These are phyloP conservation scores for Claviceps humidiphila DNA, from an alignment of 2,329 filamentous ascomycete genomes.

Conservation along the genomic window DNA sequence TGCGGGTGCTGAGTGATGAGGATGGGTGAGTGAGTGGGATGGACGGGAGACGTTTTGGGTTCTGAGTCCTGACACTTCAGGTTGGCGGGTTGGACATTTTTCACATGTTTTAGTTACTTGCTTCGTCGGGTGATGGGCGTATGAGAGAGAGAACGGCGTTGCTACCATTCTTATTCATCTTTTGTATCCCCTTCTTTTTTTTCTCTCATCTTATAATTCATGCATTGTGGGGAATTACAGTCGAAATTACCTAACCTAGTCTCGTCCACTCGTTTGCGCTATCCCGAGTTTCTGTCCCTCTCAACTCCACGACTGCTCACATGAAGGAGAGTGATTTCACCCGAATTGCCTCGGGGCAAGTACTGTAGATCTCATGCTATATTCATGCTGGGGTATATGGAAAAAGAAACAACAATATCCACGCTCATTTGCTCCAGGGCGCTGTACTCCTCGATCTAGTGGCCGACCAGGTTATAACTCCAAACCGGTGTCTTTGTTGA, in stretches of 20 bases:
- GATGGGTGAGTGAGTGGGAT: background rate
- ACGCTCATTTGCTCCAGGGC: background rate
- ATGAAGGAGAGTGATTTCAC: too few species aligned
- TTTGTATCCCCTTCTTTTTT: background rate
- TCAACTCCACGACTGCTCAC: too few species aligned
- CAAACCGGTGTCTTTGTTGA: background rate
- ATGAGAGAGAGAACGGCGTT: background rate
- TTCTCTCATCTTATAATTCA: background rate
- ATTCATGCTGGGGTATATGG: slow-evolving; percentile 1
- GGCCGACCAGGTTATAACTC: background rate
- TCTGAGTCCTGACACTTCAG: too few species aligned
- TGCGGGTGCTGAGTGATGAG: background rate
- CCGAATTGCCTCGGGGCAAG: too few species aligned
- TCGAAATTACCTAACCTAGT: too few species aligned
- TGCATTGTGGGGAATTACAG: too few species aligned
- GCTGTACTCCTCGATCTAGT: background rate
- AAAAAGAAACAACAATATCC: background rate
- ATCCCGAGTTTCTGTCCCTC: too few species aligned
- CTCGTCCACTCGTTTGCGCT: too few species aligned
- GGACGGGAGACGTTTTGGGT: background rate
- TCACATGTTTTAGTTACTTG: too few species aligned
- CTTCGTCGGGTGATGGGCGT: too few species aligned
- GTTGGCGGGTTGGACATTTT: too few species aligned
- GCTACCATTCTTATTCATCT: background rate
- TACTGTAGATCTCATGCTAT: background rate